Conservation (phyloP, 352 stramenopile genomes). For the Phytophthora vignae region DNA sequence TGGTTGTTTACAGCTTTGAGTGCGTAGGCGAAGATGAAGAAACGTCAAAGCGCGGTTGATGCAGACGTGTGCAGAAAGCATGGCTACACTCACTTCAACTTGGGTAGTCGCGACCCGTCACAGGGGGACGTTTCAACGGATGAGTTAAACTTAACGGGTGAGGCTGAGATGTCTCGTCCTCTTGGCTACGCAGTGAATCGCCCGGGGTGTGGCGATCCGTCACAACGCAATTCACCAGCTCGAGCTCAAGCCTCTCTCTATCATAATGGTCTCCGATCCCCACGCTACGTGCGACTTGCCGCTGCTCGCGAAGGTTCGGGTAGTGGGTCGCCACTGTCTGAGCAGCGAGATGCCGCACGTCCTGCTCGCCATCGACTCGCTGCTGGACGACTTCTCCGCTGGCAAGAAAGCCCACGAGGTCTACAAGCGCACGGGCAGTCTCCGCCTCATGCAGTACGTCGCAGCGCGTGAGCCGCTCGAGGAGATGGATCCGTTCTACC, state of each 20-base stretch:
- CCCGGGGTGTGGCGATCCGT: background rate
- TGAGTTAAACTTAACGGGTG: conserved; percentile 16
- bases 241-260: conserved; percentile 6
- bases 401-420: conserved; percentile 20
- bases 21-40: conserved; percentile 11
- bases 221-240: conserved; percentile 36
- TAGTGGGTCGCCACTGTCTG: conserved; percentile 26
- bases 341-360: conserved; percentile 26
- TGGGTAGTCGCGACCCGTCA: conserved; percentile 3
- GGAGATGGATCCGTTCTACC: conserved; percentile 37
- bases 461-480: conserved; percentile 29
- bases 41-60: conserved; percentile 16
- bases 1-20: background rate
- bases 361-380: conserved; percentile 24
- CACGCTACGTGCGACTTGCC: conserved; percentile 24
- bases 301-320: conserved; percentile 27
- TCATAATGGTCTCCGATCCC: conserved; percentile 20
- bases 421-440: conserved; percentile 32
- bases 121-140: conserved; percentile 5
- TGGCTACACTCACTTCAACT: conserved; percentile 30
- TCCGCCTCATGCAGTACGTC: conserved; percentile 40
- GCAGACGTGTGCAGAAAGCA: background rate
- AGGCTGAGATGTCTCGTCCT: conserved; percentile 10
- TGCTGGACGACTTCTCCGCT: conserved; percentile 38
- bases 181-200: background rate